phyloP scores from a whole-genome alignment of 768 basidiomycete species.

The Panaeolus cyanescens region DNA sequence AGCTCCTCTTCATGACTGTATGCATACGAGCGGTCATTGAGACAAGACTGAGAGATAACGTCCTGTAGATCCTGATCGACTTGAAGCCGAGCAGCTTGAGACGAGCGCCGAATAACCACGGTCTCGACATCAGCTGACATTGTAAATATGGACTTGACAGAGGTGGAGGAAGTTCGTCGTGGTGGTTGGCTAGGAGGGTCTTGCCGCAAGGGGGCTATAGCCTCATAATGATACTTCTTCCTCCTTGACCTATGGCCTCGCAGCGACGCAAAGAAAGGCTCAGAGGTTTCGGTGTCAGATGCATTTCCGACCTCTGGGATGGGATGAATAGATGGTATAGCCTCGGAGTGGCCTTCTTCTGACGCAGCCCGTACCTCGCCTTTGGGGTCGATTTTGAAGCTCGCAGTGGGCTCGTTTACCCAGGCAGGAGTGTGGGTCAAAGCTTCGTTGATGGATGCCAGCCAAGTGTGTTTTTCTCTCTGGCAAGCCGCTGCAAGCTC shows the following conservation, averaged over 20 bases:
- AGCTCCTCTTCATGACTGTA: slow-evolving; percentile 63
- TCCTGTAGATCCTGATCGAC: slow-evolving; percentile 82
- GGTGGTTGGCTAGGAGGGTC: slow-evolving; percentile 39
- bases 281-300: slow-evolving; percentile 34
- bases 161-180: slow-evolving; percentile 65
- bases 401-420: slow-evolving; percentile 65
- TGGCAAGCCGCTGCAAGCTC: slow-evolving; percentile 86
- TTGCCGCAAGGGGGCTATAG: slow-evolving; percentile 23
- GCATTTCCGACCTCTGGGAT: slow-evolving; percentile 48
- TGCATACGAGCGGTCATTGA: slow-evolving; percentile 68
- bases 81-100: slow-evolving; percentile 61
- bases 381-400: slow-evolving; percentile 51
- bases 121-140: slow-evolving; percentile 54
- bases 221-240: slow-evolving; percentile 9
- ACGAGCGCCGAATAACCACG: slow-evolving; percentile 68
- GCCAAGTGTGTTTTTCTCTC: slow-evolving; percentile 88
- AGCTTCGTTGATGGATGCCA: slow-evolving; percentile 63
- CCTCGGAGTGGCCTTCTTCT: slow-evolving; percentile 44
- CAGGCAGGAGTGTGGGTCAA: slow-evolving; percentile 46
- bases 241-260: slow-evolving; percentile 24
- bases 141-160: slow-evolving; percentile 61
- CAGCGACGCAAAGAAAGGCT: slow-evolving; percentile 35
- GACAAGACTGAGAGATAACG: slow-evolving; percentile 74
- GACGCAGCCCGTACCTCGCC: slow-evolving; percentile 35
- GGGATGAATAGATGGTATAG: slow-evolving; percentile 57